Percentiles rank a stretch among this genome's conserved stretches.
Conservation (phyloP, 2,329 filamentous ascomycete species). For the Clonostachys chloroleuca region DNA sequence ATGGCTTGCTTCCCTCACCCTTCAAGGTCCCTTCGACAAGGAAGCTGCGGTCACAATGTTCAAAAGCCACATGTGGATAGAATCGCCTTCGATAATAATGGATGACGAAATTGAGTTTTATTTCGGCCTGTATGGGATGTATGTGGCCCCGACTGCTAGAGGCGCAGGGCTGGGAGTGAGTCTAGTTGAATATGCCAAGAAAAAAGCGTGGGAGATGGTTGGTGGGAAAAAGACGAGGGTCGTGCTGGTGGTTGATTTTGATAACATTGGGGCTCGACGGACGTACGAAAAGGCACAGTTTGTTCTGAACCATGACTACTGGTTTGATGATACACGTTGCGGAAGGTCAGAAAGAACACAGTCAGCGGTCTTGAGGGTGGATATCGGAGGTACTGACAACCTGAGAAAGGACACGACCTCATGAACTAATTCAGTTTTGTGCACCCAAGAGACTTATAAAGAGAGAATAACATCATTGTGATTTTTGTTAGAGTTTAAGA, state of each 20-base stretch:
- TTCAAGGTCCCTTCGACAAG: not conserved
- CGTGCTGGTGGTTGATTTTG: not conserved
- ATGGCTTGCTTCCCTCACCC: not conserved
- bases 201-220: not conserved
- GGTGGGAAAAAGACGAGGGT: not conserved
- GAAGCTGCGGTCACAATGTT: not conserved
- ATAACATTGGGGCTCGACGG: not conserved
- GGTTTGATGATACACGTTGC: not conserved
- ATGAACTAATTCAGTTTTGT: too few species aligned
- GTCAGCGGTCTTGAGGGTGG: not conserved
- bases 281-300: not conserved
- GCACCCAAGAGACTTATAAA: too few species aligned
- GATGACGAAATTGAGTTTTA: not conserved
- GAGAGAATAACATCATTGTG: too few species aligned
- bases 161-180: not conserved
- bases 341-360: not conserved
- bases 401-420: too few species aligned
- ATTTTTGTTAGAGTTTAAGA: too few species aligned
- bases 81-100: not conserved
- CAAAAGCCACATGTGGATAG: not conserved
- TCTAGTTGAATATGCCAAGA: not conserved
- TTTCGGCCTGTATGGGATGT: not conserved
- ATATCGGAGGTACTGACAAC: not conserved
- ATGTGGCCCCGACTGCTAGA: not conserved
- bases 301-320: not conserved